Percentiles rank a stretch among this genome's conserved stretches.
These are phyloP conservation scores for Sphaerobolus stellatus DNA, from an alignment of 1,284 basidiomycete species.

Conservation along the genomic window DNA sequence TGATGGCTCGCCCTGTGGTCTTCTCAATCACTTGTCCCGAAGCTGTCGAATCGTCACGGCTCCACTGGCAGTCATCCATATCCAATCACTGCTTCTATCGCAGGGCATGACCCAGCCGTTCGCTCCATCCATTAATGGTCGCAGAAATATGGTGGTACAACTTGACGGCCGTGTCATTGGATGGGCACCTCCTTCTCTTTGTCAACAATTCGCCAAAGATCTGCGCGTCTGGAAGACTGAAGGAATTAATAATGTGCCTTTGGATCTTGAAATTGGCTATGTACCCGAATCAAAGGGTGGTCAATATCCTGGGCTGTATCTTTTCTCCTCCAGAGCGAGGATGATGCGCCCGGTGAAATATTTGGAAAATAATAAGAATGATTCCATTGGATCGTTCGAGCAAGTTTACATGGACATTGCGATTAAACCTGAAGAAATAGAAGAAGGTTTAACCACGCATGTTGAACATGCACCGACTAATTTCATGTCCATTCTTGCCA, in stretches of 20 bases:
- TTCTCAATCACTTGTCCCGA: conserved; percentile 95
- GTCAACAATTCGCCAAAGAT: conserved; percentile 77
- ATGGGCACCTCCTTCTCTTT: conserved; percentile 83
- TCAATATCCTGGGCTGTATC: conserved; percentile 95
- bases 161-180: conserved; percentile 95
- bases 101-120: conserved; percentile 96
- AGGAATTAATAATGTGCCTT: conserved; percentile 75
- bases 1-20: conserved; percentile 96
- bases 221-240: conserved; percentile 97
- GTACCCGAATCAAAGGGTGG: conserved; percentile 90
- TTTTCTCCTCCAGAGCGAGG: conserved; percentile 85
- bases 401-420: conserved; percentile 99
- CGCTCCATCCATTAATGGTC: conserved; percentile 75
- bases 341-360: conserved; percentile 99
- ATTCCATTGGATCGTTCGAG: conserved; percentile 95
- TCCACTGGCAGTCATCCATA: conserved; percentile 72
- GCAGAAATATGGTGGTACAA: conserved; percentile 80
- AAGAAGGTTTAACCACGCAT: conserved; percentile 80
- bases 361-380: conserved; percentile 80
- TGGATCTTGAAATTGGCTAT: conserved; percentile 94
- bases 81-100: conserved; percentile 80
- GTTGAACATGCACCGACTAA: conserved; percentile 95
- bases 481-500: conserved; percentile 86
- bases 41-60: conserved; percentile 90
- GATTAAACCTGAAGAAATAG: conserved; percentile 86